These are phyloP conservation scores for Dictyophora rubrovolvata DNA, from an alignment of 768 basidiomycete species.

Conservation along the genomic window DNA sequence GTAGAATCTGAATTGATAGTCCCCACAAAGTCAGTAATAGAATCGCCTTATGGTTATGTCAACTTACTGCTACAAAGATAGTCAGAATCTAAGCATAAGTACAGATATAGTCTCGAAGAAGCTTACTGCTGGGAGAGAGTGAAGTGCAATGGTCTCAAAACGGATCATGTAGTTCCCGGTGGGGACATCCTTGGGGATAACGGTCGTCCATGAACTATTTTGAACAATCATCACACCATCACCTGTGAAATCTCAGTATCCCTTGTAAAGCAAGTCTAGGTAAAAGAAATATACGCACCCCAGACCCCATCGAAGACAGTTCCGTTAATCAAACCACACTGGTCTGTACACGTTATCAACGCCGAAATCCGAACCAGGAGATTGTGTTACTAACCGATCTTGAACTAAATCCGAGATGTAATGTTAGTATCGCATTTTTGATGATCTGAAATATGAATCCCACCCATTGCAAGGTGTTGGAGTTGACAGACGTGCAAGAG, in stretches of 20 bases:
- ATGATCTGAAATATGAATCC: not conserved
- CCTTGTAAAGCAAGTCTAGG: not conserved
- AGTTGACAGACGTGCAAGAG: constrained; percentile 10
- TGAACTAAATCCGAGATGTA: constrained; percentile 9
- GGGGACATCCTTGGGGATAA: constrained; percentile 10
- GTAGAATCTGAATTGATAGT: not conserved
- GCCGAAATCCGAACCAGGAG: not conserved
- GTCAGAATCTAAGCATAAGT: not conserved
- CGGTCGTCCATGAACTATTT: constrained; percentile 11
- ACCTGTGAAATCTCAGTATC: not conserved
- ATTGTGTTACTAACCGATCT: constrained; percentile 9
- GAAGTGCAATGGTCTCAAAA: constrained; percentile 13
- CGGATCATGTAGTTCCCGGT: constrained; percentile 12
- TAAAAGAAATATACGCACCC: not conserved
- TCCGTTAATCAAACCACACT: constrained; percentile 14
- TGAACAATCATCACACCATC: constrained; percentile 11
- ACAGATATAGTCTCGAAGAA: not conserved
- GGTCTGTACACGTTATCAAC: not conserved
- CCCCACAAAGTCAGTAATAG: not conserved
- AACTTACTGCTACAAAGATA: not conserved
- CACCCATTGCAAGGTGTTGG: constrained; percentile 11
- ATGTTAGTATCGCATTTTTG: not conserved
- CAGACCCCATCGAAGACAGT: constrained; percentile 10
- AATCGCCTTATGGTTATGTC: not conserved
- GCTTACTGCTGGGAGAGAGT: constrained; percentile 12